phyloP scores from a whole-genome alignment of 2,329 filamentous ascomycete genomes.

The Arachnomyces sp. region DNA sequence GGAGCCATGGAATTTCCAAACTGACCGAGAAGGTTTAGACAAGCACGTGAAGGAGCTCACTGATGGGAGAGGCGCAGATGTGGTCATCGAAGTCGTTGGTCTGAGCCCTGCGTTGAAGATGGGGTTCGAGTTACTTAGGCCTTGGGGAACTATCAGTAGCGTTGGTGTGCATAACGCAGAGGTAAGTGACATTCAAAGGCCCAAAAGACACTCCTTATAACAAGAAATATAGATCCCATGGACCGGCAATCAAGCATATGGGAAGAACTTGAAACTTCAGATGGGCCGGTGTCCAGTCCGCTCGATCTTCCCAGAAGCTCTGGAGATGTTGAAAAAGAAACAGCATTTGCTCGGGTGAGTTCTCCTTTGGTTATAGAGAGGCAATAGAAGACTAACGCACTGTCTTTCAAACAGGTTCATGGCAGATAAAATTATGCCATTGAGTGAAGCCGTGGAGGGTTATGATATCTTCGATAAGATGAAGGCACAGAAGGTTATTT shows the following conservation, averaged over 20 bases:
- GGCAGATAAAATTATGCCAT: constrained; percentile 67
- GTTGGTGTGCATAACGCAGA: constrained; percentile 70
- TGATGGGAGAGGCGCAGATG: constrained; percentile 74
- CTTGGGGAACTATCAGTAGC: constrained; percentile 66
- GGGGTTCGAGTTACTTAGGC: constrained; percentile 63
- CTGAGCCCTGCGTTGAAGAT: constrained; percentile 61
- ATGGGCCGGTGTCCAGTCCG: constrained; percentile 73
- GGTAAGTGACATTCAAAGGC: constrained; percentile 37
- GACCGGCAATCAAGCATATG: constrained; percentile 54
- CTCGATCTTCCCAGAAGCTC: constrained; percentile 59
- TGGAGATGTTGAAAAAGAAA: constrained; percentile 58
- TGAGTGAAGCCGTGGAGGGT: constrained; percentile 58
- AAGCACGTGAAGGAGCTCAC: constrained; percentile 67
- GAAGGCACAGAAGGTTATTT: constrained; percentile 67
- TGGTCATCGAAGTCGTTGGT: constrained; percentile 73
- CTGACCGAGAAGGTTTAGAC: constrained; percentile 57
- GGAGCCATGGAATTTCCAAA: constrained; percentile 72
- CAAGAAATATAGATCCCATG: constrained; percentile 51
- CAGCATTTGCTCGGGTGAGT: constrained; percentile 60
- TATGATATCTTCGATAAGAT: constrained; percentile 67
- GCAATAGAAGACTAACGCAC: constrained; percentile 15
- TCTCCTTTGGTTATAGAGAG: neutral
- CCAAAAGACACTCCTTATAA: constrained; percentile 2
- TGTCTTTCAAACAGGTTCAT: constrained; percentile 59
- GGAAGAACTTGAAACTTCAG: constrained; percentile 65